Evolutionary conservation across 257 asterid genomes (phyloP), one percentile per base, ranked within the genome.

Genomic region (Penstemon eatonii): DNA sequence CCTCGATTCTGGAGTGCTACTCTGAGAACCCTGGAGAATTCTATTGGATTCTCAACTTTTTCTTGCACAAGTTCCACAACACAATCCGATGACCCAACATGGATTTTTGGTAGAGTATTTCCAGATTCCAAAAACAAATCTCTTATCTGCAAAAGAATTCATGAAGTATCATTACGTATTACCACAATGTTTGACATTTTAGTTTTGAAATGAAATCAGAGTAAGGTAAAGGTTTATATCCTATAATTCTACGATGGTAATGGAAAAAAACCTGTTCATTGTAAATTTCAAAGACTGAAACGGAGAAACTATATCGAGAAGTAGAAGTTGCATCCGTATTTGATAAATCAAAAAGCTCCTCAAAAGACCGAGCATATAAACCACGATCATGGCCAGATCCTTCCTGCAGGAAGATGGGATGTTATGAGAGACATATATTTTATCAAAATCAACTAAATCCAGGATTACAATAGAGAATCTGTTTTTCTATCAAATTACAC

Each of bases 331-430:
- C 80, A 82, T 94, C 96, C 4, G 97, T 89, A 82, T 94, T 91
- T 71, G 97, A 87, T 71, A 94, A 79, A 82, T 94, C 97, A 81
- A 94, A 94, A 60, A 94, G 96, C 89, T 94, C 97, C 87, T 94
- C 99, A 78, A 89, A 94, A 66, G 91, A 87, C 59, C 99, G 95
- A 54, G 88, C 92, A 79, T 94, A 91, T 70, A 94, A 78, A 76
- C 97, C 97, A 75, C 99, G 96, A 81, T 94, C 97, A 76, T 87
- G 96, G 81, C 86, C 85, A 76, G 97, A 89, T 84, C 99, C 99
- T 83, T 91, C 99, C 99, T 94, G 96, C 84, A 73, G 46, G 79
- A 76, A 72, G 69, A 73, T 51, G 42, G 63, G 18, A 51, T 49
- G 59, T 43, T 42, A 75, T 53, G 71, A 79, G 72, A 58, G 69